phyloP scores from a whole-genome alignment of 2,329 filamentous ascomycete genomes.

The Scolecobasidium constrictum region DNA sequence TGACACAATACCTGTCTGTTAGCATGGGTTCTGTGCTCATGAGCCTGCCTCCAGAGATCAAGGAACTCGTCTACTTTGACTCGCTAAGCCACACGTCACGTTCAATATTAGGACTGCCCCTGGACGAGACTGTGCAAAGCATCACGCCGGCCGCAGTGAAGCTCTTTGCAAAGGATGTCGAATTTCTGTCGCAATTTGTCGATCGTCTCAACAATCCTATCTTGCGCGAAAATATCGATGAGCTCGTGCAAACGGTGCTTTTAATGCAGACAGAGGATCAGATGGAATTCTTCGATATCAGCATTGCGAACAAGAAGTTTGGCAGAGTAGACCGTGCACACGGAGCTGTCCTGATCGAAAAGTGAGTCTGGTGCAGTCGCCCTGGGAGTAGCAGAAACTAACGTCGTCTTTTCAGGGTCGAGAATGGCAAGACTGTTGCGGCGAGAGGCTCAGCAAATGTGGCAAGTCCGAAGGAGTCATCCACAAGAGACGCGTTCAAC shows the following conservation, averaged over 20 bases:
- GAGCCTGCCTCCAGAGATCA: conserved; percentile 88
- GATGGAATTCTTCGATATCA: conserved; percentile 95
- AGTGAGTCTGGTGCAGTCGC: conserved; percentile 41
- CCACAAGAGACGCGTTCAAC: neutral
- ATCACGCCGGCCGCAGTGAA: conserved; percentile 82
- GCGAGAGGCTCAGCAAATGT: neutral
- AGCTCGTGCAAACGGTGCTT: conserved; percentile 83
- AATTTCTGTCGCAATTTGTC: conserved; percentile 78
- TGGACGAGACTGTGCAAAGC: conserved; percentile 66
- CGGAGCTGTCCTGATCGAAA: conserved; percentile 82
- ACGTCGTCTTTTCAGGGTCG: neutral
- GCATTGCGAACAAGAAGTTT: conserved; percentile 83
- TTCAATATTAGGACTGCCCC: conserved; percentile 69
- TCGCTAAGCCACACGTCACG: conserved; percentile 83
- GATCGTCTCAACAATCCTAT: conserved; percentile 79
- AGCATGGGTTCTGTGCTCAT: conserved; percentile 95
- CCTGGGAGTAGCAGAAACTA: neutral
- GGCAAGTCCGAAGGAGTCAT: neutral
- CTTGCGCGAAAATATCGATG: conserved; percentile 78
- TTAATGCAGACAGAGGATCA: conserved; percentile 78
- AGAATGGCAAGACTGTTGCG: neutral
- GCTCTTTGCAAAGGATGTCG: conserved; percentile 71
- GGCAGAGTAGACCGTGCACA: conserved; percentile 85
- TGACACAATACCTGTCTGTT: conserved; percentile 85
- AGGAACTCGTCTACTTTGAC: conserved; percentile 96